Evolutionary conservation across 2,329 filamentous ascomycete species (phyloP).

Genomic region (Elsinoe ampelina): DNA sequence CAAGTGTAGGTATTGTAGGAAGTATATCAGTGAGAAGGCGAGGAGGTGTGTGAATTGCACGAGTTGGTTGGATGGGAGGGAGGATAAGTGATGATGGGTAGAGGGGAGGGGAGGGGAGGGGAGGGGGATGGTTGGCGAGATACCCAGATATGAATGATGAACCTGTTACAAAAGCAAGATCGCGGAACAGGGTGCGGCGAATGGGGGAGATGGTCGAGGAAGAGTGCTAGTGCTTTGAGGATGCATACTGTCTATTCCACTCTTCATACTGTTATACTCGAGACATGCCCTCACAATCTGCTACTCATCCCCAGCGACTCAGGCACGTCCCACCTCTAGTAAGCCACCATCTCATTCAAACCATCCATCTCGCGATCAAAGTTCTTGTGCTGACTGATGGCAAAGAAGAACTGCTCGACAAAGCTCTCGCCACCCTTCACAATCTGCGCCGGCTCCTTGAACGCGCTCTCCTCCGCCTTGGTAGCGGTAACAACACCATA

Average conservation of each 20-base stretch:
- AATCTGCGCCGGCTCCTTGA: constrained; percentile 55
- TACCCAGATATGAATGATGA: background rate
- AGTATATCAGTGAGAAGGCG: constrained; percentile 54
- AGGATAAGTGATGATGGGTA: constrained; percentile 28
- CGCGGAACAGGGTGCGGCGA: too few relatives aligned
- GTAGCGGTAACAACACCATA: constrained; percentile 69
- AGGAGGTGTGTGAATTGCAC: constrained; percentile 48
- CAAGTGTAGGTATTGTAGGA: constrained; percentile 59
- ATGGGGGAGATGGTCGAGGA: background rate
- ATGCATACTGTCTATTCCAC: background rate
- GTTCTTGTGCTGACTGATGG: constrained; percentile 63
- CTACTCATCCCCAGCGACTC: background rate
- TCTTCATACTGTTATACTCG: background rate
- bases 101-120: background rate
- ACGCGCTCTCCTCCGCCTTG: constrained; percentile 43
- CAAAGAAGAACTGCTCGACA: constrained; percentile 58
- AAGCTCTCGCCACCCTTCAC: constrained; percentile 60
- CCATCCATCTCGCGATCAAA: constrained; percentile 67
- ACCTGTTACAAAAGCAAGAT: background rate
- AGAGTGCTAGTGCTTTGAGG: background rate
- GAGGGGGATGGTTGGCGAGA: background rate
- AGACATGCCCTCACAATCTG: too few relatives aligned
- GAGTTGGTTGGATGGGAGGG: constrained; percentile 48
- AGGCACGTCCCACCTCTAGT: constrained; percentile 35
- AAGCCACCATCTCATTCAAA: constrained; percentile 57